Evolutionary conservation across 2,329 filamentous ascomycete species (phyloP), one percentile per base, ranked within the genome.

Genomic region (Exophiala alcalophila): DNA sequence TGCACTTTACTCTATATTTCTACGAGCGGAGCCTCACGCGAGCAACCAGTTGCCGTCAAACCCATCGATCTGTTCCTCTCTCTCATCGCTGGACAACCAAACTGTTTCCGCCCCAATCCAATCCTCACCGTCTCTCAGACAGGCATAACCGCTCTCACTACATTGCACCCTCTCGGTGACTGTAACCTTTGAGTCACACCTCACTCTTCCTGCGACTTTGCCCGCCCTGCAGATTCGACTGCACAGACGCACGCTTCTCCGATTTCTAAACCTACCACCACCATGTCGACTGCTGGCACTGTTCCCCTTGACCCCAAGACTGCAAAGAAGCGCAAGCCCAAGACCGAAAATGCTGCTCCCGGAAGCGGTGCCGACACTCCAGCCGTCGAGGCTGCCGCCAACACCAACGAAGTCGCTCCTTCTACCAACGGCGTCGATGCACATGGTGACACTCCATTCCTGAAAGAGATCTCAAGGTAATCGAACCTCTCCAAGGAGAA

Each of bases 381-480:
- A 6, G 40, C 60, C 16, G 63, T 70, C 40, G 72, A 66, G 31
- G 15, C 44, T 20, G 15, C 34, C 9, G 31, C 44, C n/a, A 14
- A 26, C 59, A 25, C 50, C 11, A 15, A 21, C 59, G 60, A 29
- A 59, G 58, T 58, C 49, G 64, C 63, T 51, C 68, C 71, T 5
- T 65, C 74, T 20, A 67, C 70, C 47, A 80, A 81, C 58, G 72
- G 72, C 47, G 66, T 69, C 36, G 81, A 86, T 44, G 79, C 79
- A 47, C 60, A 65, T 50, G 72, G 70, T 50, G 90, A 96, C 63
- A 89, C 79, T 59, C 73, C 81, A 26, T 89, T 91, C 68, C 77
- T 96, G 62, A 88, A 82, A 63, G 91, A 97, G 64, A 75, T 97
- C 35, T 81, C 91, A 62, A 96, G 94, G 90, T 95, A 71, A 63